A percentile compares a stretch with the other conserved stretches of the same genome.
Evolutionary conservation across 1,284 basidiomycete genomes (phyloP).

Genomic region (Hemileia vastatrix): DNA sequence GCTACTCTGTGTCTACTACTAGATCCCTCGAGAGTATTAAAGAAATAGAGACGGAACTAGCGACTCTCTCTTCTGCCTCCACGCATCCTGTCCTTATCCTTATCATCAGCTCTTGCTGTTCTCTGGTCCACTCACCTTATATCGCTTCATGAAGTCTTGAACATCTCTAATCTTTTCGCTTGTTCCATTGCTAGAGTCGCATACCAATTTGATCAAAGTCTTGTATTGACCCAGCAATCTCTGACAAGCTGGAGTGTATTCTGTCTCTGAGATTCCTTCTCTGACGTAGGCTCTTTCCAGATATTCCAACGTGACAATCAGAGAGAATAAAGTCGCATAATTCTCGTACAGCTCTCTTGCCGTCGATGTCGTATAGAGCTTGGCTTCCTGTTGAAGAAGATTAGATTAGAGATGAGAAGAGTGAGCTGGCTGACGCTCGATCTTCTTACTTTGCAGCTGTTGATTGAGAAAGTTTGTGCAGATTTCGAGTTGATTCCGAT

Average conservation of each 20-base stretch:
- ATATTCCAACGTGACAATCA: slow-evolving; percentile 83
- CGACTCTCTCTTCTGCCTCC: no score
- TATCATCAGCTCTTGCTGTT: no score
- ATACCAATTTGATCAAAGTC: slow-evolving; percentile 85
- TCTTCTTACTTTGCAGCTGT: no score
- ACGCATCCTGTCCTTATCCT: no score
- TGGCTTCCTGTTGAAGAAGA: slow-evolving; percentile 57
- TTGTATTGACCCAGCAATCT: slow-evolving; percentile 87
- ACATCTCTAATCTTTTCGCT: slow-evolving; percentile 69
- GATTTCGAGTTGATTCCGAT: no score
- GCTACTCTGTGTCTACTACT: no score
- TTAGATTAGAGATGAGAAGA: no score
- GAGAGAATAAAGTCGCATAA: slow-evolving; percentile 78
- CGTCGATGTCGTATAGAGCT: slow-evolving; percentile 73
- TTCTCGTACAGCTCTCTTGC: slow-evolving; percentile 82
- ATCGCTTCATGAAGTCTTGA: slow-evolving; percentile 83
- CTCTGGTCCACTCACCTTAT: slow-evolving; percentile 65
- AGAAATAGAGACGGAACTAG: no score
- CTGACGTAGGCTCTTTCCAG: slow-evolving; percentile 90
- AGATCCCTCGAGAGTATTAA: no score
- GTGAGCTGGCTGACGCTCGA: no score
- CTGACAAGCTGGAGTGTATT: slow-evolving; percentile 92
- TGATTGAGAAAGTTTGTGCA: no score
- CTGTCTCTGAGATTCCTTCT: slow-evolving; percentile 77
- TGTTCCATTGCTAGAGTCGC: no score